phyloP scores from a whole-genome alignment of 2,329 filamentous ascomycete genomes.

The Colletotrichum trifolii region DNA sequence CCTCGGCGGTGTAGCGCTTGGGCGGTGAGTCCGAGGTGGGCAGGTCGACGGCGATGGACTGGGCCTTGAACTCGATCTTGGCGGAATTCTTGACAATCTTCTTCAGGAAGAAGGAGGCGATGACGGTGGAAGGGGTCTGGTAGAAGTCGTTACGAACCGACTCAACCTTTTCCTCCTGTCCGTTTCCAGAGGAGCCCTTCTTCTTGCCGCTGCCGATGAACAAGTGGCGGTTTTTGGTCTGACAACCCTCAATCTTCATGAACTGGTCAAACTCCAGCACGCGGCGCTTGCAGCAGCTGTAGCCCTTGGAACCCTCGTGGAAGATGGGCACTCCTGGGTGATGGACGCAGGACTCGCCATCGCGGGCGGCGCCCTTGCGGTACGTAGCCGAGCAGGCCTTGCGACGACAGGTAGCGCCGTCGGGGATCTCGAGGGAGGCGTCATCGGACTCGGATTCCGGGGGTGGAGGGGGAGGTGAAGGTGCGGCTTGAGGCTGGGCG shows the following conservation, averaged over 20 bases:
- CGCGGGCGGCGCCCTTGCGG: slow-evolving; percentile 67
- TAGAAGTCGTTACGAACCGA: slow-evolving; percentile 93
- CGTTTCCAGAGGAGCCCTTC: slow-evolving; percentile 62
- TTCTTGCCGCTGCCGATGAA: slow-evolving; percentile 83
- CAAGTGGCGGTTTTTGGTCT: slow-evolving; percentile 82
- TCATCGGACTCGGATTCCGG: slow-evolving; percentile 92
- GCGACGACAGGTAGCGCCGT: slow-evolving; percentile 81
- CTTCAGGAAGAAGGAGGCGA: slow-evolving; percentile 94
- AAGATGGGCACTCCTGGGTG: slow-evolving; percentile 94
- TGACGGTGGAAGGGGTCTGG: slow-evolving; percentile 86
- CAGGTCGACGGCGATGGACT: slow-evolving; percentile 79
- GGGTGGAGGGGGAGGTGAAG: slow-evolving; percentile 67
- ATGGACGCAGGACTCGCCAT: slow-evolving; percentile 83
- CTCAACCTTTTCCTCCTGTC: slow-evolving; percentile 79
- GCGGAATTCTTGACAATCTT: slow-evolving; percentile 90
- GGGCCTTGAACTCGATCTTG: slow-evolving; percentile 74
- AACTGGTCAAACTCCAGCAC: slow-evolving; percentile 99
- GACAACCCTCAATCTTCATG: slow-evolving; percentile 93
- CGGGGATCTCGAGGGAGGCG: slow-evolving; percentile 75
- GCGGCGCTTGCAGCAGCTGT: slow-evolving; percentile 94
- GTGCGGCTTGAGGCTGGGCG: slow-evolving; percentile 53
- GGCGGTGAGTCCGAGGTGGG: slow-evolving; percentile 80
- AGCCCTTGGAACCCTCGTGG: slow-evolving; percentile 98
- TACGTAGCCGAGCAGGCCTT: slow-evolving; percentile 78
- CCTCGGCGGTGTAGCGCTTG: slow-evolving; percentile 81